Base-by-base conservation (phyloP, 192 early-diverging fungal genomes). In the Paraglomus brasilianum region DNA sequence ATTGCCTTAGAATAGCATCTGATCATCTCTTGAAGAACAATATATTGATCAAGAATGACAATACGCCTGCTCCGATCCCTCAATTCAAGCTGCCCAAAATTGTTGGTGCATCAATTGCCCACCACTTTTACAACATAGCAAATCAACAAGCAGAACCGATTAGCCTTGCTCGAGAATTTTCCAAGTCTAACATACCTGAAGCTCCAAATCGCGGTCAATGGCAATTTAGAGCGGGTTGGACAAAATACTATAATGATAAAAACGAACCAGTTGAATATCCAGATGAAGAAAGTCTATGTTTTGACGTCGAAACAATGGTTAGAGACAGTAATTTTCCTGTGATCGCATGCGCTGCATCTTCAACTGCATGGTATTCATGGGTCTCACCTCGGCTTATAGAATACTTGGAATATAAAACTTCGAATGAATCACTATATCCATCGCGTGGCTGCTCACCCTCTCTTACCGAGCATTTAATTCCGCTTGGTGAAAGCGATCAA, bases 311-410 rank as follows among this genome's bases (percentile, higher is more conserved):
- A 78, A 87, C 89, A 0, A 66, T 95, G 8, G 83, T 86, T 4
- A 76, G 74, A 6, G 75, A 89, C 30, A 85, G 88, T 24, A 87
- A 84, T 36, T 92, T 82, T 45, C 90, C 96, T 14, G 80, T 91
- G 5, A 80, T 98, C 66, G 97, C 97, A 0, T 81, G 83, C 4
- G 97, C 94, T 0, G 82, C 81, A 15, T 92, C 93, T 0, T 59
- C 69, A 8, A 74, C 80, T 17, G 84, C 85, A 5, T 98, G 97
- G 97, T 98, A 97, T 74, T 77, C 85, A 21, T 98, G 96, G 96
- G 82, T 89, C 15, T 91, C 95, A 17, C 94, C 96, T n/a, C 87
- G 86, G 70, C 70, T 95, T 17, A 53, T 73, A 21, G 66, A 71
- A 15, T 71, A 74, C 30, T 71, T 73, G 42, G n/a, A 30, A 17